Evolutionary conservation across 345 rosid species (phyloP), one percentile per base, ranked within the genome.

Genomic region (Dipteronia sinensis): DNA sequence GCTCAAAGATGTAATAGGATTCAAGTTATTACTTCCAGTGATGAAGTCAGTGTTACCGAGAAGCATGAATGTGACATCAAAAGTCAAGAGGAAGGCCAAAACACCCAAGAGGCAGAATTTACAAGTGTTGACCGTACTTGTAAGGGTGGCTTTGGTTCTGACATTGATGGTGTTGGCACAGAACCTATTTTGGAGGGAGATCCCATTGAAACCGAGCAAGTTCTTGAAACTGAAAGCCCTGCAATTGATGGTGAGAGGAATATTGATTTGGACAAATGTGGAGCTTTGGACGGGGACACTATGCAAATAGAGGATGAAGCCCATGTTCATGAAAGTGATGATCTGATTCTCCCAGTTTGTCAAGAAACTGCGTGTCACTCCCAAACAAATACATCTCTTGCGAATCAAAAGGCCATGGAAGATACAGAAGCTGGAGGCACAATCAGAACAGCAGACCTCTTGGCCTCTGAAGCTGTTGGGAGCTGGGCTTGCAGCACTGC

Each of bases 401-500:
- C 85, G 67, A 82, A 82, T 73, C 76, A 66, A 73, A 92, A 80
- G 25, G 81, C 62, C 56, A 64, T 78, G 0, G 91, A 90, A 71
- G 97, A 94, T 78, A 90, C 87, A 12, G 96, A 92, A 76, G 86
- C 85, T 7, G 89, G 84, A 76, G 91, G 84, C 47, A 89, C 90
- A 17, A 82, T 92, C 79, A 87, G 86, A 82, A 94, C 97, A 17
- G 84, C 89, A 0, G 99, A 96, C 77, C 98, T 96, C 78, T 69
- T 92, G 80, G 85, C 97, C 73, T 94, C 99, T 25, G 98, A 96
- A 85, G 93, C 84, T 83, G 89, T 82, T 61, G 97, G 97, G 72
- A 94, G 97, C 77, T 94, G 98, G 99, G 95, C 89, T 82, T 76
- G 80, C 81, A 87, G 98, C 84, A 90, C 97, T 44, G 93, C 89